A percentile compares a stretch with the other conserved stretches of the same genome.
Evolutionary conservation across 192 early-diverging fungal species (phyloP).

Genomic region (Piromyces sp.): DNA sequence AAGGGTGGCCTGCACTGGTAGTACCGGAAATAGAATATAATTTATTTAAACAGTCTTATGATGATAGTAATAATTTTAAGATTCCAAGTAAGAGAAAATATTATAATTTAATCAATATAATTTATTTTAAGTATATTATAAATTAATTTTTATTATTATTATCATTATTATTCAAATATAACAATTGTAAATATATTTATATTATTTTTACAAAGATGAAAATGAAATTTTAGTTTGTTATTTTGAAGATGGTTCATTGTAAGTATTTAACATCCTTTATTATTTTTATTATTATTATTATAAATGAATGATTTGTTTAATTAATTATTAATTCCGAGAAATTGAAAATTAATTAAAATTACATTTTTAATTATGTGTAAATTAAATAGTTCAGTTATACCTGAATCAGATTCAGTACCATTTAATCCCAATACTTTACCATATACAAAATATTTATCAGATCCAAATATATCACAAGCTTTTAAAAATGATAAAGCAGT

Average conservation of each 20-base stretch:
- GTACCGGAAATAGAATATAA: neutral
- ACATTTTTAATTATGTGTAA: no score
- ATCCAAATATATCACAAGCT: neutral
- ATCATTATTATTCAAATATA: no score
- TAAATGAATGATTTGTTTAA: no score
- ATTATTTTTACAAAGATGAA: neutral
- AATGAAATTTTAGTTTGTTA: neutral
- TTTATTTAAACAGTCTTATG: neutral
- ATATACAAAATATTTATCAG: neutral
- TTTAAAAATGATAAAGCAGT: neutral
- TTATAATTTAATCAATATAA: no score
- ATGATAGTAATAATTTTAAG: neutral
- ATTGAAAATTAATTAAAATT: no score
- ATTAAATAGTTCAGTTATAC: neutral
- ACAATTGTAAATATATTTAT: no score
- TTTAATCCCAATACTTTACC: neutral
- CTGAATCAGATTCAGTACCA: neutral
- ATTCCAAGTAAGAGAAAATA: neutral
- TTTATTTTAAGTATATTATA: no score
- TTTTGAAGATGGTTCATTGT: neutral
- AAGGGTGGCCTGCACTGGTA: neutral
- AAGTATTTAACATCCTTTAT: neutral
- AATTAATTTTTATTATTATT: no score
- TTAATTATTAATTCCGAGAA: no score
- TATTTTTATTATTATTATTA: no score